A percentile compares a stretch with the other conserved stretches of the same genome.
Evolutionary conservation across 2,329 filamentous ascomycete genomes (phyloP).

Genomic region (Coniochaeta sp.): DNA sequence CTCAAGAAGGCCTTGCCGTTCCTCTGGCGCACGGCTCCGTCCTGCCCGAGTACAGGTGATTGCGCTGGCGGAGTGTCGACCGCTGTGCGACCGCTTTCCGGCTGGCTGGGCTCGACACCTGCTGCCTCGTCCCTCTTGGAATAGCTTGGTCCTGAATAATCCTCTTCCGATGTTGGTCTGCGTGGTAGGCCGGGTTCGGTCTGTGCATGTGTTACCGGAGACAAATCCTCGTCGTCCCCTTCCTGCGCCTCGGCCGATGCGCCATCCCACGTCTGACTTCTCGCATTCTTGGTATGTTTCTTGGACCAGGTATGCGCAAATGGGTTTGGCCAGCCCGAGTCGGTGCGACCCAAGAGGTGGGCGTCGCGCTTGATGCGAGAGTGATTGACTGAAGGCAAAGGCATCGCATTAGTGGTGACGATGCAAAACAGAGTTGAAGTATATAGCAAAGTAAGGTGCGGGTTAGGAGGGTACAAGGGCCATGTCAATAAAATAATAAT

Average conservation of each 20-base stretch:
- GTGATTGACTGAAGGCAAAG: constrained; percentile 34
- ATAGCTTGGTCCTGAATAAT: background rate
- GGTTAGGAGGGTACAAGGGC: background rate
- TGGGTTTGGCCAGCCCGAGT: constrained; percentile 31
- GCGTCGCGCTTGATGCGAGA: constrained; percentile 37
- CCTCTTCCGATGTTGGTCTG: background rate
- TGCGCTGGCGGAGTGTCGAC: background rate
- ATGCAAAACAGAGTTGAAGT: too few species aligned
- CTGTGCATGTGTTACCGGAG: constrained; percentile 25
- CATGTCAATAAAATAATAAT: background rate
- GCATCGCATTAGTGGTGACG: constrained; percentile 7
- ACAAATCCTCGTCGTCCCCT: constrained; percentile 11
- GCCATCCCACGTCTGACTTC: constrained; percentile 28
- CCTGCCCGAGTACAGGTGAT: background rate
- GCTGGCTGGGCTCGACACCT: background rate
- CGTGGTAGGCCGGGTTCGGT: constrained; percentile 18
- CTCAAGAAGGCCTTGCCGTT: constrained; percentile 15
- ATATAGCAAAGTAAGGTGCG: background rate
- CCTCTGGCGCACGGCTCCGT: constrained; percentile 5
- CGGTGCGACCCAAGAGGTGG: constrained; percentile 32
- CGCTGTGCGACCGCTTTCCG: background rate
- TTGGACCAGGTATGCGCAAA: constrained; percentile 34
- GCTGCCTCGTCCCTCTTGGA: background rate
- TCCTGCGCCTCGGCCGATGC: constrained; percentile 14
- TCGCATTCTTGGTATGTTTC: constrained; percentile 12